A percentile compares a stretch with the other conserved stretches of the same genome.
These are phyloP conservation scores for Leishmania major DNA, from an alignment of 208 protist species.

Conservation along the genomic window DNA sequence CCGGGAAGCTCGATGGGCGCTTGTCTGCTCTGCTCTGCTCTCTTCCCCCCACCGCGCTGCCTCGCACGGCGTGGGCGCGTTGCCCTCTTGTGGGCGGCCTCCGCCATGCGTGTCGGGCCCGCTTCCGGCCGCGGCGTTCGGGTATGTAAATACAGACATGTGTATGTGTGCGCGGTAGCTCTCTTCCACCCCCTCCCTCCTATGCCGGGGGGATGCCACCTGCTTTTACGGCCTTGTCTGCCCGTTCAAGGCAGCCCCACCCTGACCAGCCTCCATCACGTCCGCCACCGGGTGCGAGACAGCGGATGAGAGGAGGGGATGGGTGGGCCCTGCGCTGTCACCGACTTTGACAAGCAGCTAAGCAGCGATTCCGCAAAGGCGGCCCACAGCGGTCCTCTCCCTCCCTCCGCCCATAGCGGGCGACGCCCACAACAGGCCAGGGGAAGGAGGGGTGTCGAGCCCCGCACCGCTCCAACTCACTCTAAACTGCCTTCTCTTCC, in stretches of 20 bases:
- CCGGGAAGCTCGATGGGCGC: background rate
- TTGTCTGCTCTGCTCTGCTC: background rate
- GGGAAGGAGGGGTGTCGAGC: too few species aligned
- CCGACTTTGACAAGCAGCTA: background rate
- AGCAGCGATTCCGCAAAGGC: background rate
- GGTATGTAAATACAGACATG: background rate
- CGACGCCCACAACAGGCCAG: too few species aligned
- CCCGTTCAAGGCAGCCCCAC: background rate
- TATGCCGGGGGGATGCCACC: background rate
- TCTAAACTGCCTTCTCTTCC: too few species aligned
- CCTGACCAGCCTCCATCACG: background rate
- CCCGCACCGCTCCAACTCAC: too few species aligned
- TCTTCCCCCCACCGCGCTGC: background rate
- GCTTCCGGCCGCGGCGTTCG: background rate
- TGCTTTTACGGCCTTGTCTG: background rate
- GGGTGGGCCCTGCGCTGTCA: background rate
- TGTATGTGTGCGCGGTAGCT: background rate
- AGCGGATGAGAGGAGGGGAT: background rate
- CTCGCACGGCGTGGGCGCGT: background rate
- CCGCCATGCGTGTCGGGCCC: background rate
- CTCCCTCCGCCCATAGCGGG: background rate
- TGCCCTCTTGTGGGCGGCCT: background rate
- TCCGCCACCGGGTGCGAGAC: too few species aligned
- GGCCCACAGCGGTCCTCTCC: background rate
- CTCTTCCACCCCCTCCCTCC: background rate